phyloP scores from a whole-genome alignment of 2,329 filamentous ascomycete species.

The Corniculantispora saksenae region DNA sequence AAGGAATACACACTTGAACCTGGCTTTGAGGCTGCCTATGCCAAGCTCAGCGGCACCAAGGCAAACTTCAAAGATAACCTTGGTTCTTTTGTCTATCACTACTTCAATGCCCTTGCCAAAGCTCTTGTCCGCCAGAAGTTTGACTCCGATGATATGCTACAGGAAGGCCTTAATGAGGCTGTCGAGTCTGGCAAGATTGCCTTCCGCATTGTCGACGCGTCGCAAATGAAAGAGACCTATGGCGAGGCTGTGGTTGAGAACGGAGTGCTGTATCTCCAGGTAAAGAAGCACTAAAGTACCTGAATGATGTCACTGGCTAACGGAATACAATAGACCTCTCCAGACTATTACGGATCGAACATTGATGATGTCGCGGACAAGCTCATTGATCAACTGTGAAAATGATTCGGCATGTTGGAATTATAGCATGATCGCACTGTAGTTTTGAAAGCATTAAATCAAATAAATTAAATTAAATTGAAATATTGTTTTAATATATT shows the following conservation, averaged over 20 bases:
- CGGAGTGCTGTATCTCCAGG: slow-evolving; percentile 53
- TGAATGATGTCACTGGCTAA: neutral
- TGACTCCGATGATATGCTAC: slow-evolving; percentile 48
- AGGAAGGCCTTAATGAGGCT: slow-evolving; percentile 50
- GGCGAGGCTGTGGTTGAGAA: slow-evolving; percentile 50
- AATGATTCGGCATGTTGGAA: too few relatives aligned
- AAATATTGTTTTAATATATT: too few relatives aligned
- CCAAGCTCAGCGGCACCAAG: slow-evolving; percentile 37
- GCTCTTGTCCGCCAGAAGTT: slow-evolving; percentile 48
- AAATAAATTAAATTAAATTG: too few relatives aligned
- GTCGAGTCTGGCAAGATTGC: slow-evolving; percentile 44
- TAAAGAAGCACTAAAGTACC: slow-evolving; percentile 26
- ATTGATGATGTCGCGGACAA: slow-evolving; percentile 35
- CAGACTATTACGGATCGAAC: slow-evolving; percentile 40
- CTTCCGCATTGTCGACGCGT: slow-evolving; percentile 50
- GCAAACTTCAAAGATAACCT: slow-evolving; percentile 44
- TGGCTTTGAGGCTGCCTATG: slow-evolving; percentile 48
- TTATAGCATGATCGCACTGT: too few relatives aligned
- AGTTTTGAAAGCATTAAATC: too few relatives aligned
- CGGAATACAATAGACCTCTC: slow-evolving; percentile 30
- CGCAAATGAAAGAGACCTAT: slow-evolving; percentile 40
- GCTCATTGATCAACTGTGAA: slow-evolving; percentile 38
- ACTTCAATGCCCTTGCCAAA: slow-evolving; percentile 46
- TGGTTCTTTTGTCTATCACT: slow-evolving; percentile 41
- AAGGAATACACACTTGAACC: slow-evolving; percentile 48